Conservation (phyloP, 2,329 filamentous ascomycete genomes). For the Colletotrichum simmondsii region DNA sequence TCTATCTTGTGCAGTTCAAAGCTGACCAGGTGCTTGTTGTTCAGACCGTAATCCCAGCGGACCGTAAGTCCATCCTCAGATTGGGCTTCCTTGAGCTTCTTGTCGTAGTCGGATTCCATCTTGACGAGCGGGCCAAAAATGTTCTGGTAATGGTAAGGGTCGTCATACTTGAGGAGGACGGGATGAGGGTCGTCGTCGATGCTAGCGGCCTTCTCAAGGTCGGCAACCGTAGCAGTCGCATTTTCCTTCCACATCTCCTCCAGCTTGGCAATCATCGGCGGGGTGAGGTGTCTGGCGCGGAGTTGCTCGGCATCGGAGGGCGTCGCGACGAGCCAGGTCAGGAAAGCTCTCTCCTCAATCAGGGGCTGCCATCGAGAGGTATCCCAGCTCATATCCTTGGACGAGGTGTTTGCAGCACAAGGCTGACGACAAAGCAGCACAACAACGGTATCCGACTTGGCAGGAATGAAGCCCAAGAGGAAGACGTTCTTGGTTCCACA, state of each 20-base stretch:
- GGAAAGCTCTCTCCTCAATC: slow-evolving; percentile 95
- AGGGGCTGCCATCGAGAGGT: slow-evolving; percentile 97
- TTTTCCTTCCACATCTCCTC: slow-evolving; percentile 99
- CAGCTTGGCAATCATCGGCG: slow-evolving; percentile 93
- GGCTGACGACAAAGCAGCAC: slow-evolving; percentile 96
- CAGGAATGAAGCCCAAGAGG: slow-evolving; percentile 95
- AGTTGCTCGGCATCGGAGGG: slow-evolving; percentile 96
- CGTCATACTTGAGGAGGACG: slow-evolving; percentile 92
- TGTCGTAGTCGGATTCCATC: slow-evolving; percentile 99
- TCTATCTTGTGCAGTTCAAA: slow-evolving; percentile 98
- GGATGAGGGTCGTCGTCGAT: slow-evolving; percentile 96
- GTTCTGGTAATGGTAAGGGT: slow-evolving; percentile 98
- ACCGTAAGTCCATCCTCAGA: slow-evolving; percentile 96
- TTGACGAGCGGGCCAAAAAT: slow-evolving; percentile 98
- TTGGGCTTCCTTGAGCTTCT: slow-evolving; percentile 97
- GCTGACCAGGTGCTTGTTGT: slow-evolving; percentile 96
- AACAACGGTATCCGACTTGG: slow-evolving; percentile 98
- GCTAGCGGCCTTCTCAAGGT: slow-evolving; percentile 89
- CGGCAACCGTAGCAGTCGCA: slow-evolving; percentile 84
- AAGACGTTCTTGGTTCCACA: slow-evolving; percentile 99
- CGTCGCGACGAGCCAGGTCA: slow-evolving; percentile 90
- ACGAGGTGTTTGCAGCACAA: slow-evolving; percentile 92
- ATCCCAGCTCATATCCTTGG: slow-evolving; percentile 99
- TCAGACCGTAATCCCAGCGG: slow-evolving; percentile 93
- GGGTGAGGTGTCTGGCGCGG: slow-evolving; percentile 90